A percentile compares a stretch with the other conserved stretches of the same genome.
These are phyloP conservation scores for Chaetothyriales sp. DNA, from an alignment of 2,329 filamentous ascomycete genomes.

Conservation along the genomic window DNA sequence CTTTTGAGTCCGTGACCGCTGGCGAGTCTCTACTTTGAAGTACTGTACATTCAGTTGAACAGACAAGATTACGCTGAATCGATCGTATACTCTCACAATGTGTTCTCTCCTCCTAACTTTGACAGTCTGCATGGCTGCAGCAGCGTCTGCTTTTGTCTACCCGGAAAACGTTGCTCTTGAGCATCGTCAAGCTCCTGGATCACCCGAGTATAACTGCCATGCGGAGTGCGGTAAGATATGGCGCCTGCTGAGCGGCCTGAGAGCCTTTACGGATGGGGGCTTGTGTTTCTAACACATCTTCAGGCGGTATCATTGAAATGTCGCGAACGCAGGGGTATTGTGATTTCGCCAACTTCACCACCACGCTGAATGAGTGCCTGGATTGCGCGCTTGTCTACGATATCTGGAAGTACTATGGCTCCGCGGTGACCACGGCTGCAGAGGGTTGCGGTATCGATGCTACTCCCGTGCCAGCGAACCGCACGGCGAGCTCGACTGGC, in stretches of 20 bases:
- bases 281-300: background rate
- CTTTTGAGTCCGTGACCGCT: background rate
- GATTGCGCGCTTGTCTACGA: constrained; percentile 31
- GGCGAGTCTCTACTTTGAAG: background rate
- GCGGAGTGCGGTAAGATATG: constrained; percentile 22
- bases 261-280: background rate
- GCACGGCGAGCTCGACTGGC: constrained; percentile 1
- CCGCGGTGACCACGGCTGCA: constrained; percentile 26
- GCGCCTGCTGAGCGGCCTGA: background rate
- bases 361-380: constrained; percentile 23
- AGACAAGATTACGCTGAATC: background rate
- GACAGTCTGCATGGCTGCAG: constrained; percentile 2
- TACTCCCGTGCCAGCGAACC: constrained; percentile 9
- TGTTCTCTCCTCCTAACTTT: constrained; percentile 2
- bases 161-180: constrained; percentile 6
- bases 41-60: background rate
- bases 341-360: constrained; percentile 19
- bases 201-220: constrained; percentile 25
- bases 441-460: constrained; percentile 16
- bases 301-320: constrained; percentile 21
- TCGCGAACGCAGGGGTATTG: constrained; percentile 19
- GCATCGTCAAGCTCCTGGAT: constrained; percentile 17
- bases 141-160: constrained; percentile 6
- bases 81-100: constrained; percentile 6
- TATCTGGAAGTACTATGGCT: constrained; percentile 34